A percentile compares a stretch with the other conserved stretches of the same genome.
Conservation (phyloP, 768 basidiomycete species). For the Tricholoma saponaceum region DNA sequence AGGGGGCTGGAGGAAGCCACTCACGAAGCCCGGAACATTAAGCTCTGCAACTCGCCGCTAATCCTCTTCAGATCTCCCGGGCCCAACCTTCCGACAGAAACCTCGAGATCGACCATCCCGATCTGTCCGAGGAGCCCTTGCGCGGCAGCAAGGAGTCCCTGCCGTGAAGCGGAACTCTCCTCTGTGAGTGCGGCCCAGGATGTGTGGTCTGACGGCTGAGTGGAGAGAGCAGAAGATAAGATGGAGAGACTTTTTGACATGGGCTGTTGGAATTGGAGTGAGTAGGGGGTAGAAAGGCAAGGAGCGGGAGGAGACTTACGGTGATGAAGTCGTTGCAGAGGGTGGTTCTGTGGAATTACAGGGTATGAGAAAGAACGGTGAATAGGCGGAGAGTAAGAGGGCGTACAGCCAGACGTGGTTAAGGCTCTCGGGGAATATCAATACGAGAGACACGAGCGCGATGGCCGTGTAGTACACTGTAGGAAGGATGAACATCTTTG, state of each 20-base stretch:
- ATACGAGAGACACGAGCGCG: conserved; percentile 30
- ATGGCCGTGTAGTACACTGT: conserved; percentile 36
- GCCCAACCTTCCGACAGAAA: conserved; percentile 39
- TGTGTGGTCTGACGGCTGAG: conserved; percentile 30
- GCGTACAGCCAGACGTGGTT: conserved; percentile 39
- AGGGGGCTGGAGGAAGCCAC: conserved; percentile 7
- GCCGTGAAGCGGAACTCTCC: conserved; percentile 22
- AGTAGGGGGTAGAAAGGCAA: neutral
- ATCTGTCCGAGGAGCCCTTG: conserved; percentile 32
- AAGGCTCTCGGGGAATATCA: conserved; percentile 41
- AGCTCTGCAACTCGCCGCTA: conserved; percentile 32
- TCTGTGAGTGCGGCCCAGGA: conserved; percentile 26
- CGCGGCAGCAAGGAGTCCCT: conserved; percentile 24
- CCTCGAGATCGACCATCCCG: conserved; percentile 35
- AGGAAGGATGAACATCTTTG: conserved; percentile 37
- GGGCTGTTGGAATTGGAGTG: conserved; percentile 19
- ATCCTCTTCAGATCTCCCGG: conserved; percentile 37
- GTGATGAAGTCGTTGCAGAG: conserved; percentile 24
- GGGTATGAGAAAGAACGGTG: neutral
- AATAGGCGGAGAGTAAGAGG: neutral
- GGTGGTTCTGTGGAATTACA: conserved; percentile 17
- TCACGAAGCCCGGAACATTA: conserved; percentile 35
- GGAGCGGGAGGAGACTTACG: conserved; percentile 16
- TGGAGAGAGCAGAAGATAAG: conserved; percentile 28
- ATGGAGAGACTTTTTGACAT: conserved; percentile 27